Percentiles rank a stretch among this genome's conserved stretches.
Conservation (phyloP, 805 yeast species). For the Grigorovia transvaalensis region DNA sequence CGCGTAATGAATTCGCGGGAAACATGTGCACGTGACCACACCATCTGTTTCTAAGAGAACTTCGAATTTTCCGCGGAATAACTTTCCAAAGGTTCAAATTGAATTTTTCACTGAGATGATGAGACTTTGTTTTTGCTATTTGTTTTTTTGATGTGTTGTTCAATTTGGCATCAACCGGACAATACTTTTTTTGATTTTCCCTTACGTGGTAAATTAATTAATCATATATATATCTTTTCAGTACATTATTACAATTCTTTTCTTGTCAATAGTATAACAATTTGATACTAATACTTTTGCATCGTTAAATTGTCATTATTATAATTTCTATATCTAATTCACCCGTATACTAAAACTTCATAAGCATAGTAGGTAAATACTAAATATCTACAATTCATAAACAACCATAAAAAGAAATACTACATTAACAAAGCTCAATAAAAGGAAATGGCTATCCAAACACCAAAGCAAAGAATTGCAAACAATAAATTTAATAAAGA, state of each 20-base stretch:
- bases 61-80: too few species aligned
- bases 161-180: neutral
- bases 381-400: neutral
- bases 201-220: neutral
- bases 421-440: too few species aligned
- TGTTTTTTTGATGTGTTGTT: neutral
- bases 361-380: neutral
- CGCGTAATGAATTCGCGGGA: too few species aligned
- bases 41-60: too few species aligned
- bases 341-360: neutral
- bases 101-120: too few species aligned
- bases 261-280: neutral
- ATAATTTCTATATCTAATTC: neutral
- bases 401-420: neutral
- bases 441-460: conserved; percentile 51
- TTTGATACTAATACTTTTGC: too few species aligned
- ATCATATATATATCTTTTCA: too few species aligned
- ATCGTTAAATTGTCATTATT: too few species aligned
- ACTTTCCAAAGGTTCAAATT: too few species aligned
- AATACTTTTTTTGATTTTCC: neutral
- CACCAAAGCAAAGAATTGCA: conserved; percentile 82
- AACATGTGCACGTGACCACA: too few species aligned
- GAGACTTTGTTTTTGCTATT: too few species aligned
- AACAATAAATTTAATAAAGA: conserved; percentile 71
- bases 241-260: neutral